Conservation (phyloP, 179 eudicot species). For the Silene vulgaris region DNA sequence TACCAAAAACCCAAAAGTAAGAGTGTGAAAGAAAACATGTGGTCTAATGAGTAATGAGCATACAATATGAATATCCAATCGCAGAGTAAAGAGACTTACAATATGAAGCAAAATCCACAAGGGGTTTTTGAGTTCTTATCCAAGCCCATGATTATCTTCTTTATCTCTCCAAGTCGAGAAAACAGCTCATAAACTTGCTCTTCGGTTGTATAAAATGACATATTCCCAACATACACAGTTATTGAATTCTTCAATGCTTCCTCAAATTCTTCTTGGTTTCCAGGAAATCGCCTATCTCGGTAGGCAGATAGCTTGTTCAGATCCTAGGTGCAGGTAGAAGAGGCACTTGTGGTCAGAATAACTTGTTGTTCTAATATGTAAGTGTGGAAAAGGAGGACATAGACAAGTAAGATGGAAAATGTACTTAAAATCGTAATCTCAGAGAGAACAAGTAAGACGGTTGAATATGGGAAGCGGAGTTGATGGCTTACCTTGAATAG, state of each 20-base stretch:
- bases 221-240: constrained; percentile 34
- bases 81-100: constrained; percentile 21
- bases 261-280: constrained; percentile 36
- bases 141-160: constrained; percentile 36
- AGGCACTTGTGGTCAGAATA: neutral
- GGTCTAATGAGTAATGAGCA: no score
- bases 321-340: constrained; percentile 22
- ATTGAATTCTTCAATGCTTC: constrained; percentile 35
- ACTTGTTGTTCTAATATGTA: neutral
- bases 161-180: constrained; percentile 35
- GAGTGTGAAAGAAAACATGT: neutral
- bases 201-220: constrained; percentile 37
- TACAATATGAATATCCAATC: no score
- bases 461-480: no score
- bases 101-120: constrained; percentile 37
- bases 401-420: neutral
- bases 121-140: constrained; percentile 39
- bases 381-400: neutral
- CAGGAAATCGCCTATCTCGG: constrained; percentile 37
- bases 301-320: constrained; percentile 34
- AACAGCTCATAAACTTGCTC: constrained; percentile 33
- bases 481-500: constrained; percentile 26
- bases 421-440: neutral
- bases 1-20: neutral
- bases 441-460: neutral